phyloP scores from a whole-genome alignment of 2,329 filamentous ascomycete species.

The Fusarium papillatum region DNA sequence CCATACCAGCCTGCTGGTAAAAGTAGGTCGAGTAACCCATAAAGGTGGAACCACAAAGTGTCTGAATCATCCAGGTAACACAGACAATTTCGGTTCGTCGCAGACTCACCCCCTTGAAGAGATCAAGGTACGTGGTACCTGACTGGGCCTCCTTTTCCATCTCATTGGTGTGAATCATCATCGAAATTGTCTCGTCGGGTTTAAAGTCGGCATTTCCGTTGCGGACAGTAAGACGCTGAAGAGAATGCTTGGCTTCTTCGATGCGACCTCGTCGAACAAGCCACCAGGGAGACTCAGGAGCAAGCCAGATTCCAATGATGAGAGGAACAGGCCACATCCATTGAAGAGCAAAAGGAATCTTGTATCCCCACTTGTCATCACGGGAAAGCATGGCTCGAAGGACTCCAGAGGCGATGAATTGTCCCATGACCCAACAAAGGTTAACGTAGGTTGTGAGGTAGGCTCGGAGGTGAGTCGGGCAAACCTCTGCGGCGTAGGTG shows the following conservation, averaged over 20 bases:
- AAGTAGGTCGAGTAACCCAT: conserved; percentile 73
- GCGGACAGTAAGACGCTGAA: conserved; percentile 56
- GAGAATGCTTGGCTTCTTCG: conserved; percentile 54
- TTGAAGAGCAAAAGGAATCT: conserved; percentile 63
- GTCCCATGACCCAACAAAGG: conserved; percentile 64
- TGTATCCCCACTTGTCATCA: conserved; percentile 58
- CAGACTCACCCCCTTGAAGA: conserved; percentile 61
- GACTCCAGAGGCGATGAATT: conserved; percentile 60
- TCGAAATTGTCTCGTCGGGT: conserved; percentile 59
- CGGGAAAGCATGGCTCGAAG: conserved; percentile 55
- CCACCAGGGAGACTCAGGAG: conserved; percentile 66
- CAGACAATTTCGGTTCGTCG: conserved; percentile 61
- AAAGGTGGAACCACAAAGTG: conserved; percentile 55
- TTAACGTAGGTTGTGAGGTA: conserved; percentile 65
- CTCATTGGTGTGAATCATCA: conserved; percentile 66
- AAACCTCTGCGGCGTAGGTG: conserved; percentile 63
- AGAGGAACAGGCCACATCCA: conserved; percentile 64
- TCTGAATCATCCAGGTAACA: conserved; percentile 59
- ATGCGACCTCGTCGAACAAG: conserved; percentile 56
- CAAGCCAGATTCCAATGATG: conserved; percentile 56
- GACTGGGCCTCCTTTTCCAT: conserved; percentile 56
- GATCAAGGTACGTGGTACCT: conserved; percentile 60
- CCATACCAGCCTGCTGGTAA: conserved; percentile 58
- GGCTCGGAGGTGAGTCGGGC: conserved; percentile 59
- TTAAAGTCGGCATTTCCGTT: conserved; percentile 52